Evolutionary conservation across 345 rosid genomes (phyloP), one percentile per base, ranked within the genome.

Genomic region (Gossypioides kirkii): DNA sequence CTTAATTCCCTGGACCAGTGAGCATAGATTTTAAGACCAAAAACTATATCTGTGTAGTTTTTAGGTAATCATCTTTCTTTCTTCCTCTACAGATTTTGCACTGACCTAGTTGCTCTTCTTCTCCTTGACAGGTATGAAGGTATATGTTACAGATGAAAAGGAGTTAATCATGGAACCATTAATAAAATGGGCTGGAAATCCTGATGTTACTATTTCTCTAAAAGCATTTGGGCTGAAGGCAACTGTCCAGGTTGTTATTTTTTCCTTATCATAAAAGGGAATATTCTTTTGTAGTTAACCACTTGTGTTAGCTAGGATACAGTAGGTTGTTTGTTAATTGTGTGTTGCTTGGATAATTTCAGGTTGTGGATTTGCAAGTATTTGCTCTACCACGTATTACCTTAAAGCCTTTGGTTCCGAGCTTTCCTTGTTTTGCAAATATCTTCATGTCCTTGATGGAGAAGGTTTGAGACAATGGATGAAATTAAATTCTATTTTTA

Each of bases 151-250:
- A 2, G 99, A 89, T 45, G 99, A 95, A 88, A 95, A 95, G 76
- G 98, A 95, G 87, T 72, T 92, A 83, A 95, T 95, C 22, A 92
- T 91, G 99, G 97, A 95, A 73, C 98, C 99, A 18, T 83, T 78
- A 76, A 18, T 92, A 64, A 95, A 92, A 79, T 95, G 97, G 98
- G 99, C 97, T 36, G 99, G 85, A 77, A 95, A 95, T 81, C 97
- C 99, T 59, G 84, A 95, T 69, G 70, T 95, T 71, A 84, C 82
- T 38, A 73, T 92, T 77, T 93, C 87, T 71, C 85, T 90, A 71
- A 95, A 86, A 80, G 99, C 99, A 61, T 95, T 87, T 81, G 98
- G 97, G 22, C 79, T 95, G 80, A 95, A 87, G 79, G 96, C 96
- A 78, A 92, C 97, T 41, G 93, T 77, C 73, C 99, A 95, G 98